Evolutionary conservation across 176 grass and related monocot genomes (phyloP).

Genomic region (Miscanthus lutarioriparius): DNA sequence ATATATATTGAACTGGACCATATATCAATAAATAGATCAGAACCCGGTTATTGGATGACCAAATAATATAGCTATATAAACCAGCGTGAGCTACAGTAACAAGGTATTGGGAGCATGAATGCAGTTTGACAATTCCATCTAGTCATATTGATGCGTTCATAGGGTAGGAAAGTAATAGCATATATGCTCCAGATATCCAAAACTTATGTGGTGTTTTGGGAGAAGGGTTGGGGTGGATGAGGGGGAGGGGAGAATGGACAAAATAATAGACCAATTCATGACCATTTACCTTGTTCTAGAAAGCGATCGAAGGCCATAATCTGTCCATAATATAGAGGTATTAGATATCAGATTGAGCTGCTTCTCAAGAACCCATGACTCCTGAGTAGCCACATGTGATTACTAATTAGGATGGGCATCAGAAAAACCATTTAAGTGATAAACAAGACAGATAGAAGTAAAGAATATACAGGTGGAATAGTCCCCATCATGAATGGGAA

Average conservation of each 20-base stretch:
- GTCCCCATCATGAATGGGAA: conserved; percentile 97
- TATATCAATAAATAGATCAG: conserved; percentile 25
- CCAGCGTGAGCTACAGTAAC: background rate
- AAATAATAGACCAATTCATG: conserved; percentile 14
- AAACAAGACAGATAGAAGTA: conserved; percentile 28
- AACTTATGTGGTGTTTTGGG: background rate
- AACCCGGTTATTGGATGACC: background rate
- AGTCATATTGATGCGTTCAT: background rate
- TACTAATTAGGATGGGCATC: conserved; percentile 23
- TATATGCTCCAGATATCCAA: background rate
- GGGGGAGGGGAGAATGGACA: background rate
- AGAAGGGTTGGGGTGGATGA: background rate
- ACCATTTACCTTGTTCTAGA: conserved; percentile 72
- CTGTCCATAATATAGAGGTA: conserved; percentile 83
- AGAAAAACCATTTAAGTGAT: conserved; percentile 9
- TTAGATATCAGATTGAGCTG: conserved; percentile 88
- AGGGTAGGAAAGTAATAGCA: background rate
- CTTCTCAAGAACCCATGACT: conserved; percentile 89
- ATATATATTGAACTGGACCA: conserved; percentile 86
- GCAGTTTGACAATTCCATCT: background rate
- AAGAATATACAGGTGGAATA: conserved; percentile 89
- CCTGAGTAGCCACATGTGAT: conserved; percentile 35
- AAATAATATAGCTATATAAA: background rate
- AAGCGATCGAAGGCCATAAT: conserved; percentile 90
- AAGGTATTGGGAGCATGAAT: background rate